Percentiles rank a stretch among this genome's conserved stretches.
Evolutionary conservation across 768 basidiomycete genomes (phyloP).

Genomic region (Tubosaeta sp.): DNA sequence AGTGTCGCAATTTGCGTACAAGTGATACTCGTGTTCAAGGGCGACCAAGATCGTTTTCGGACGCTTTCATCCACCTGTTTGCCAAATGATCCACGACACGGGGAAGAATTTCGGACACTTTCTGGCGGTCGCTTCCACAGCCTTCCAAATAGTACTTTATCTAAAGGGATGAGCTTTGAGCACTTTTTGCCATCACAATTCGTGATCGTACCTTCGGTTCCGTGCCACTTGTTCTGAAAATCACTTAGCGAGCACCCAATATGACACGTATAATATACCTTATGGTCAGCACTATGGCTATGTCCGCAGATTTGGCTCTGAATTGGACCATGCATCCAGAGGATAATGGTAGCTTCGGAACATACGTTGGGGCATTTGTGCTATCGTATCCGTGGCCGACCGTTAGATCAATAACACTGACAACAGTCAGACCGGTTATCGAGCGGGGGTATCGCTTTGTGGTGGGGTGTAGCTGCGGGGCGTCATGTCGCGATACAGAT

Average conservation of each 20-base stretch:
- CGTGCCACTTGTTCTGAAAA: conserved; percentile 75
- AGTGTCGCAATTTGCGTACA: background rate
- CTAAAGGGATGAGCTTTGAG: conserved; percentile 28
- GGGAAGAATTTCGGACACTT: conserved; percentile 48
- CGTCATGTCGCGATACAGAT: background rate
- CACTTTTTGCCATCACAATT: background rate
- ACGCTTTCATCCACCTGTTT: conserved; percentile 64
- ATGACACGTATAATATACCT: conserved; percentile 41
- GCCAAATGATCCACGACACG: conserved; percentile 58
- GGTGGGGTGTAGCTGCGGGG: conserved; percentile 16
- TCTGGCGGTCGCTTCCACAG: conserved; percentile 46
- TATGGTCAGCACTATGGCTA: conserved; percentile 62
- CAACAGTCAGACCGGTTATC: conserved; percentile 59
- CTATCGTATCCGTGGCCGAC: conserved; percentile 62
- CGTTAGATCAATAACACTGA: conserved; percentile 71
- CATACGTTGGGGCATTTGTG: conserved; percentile 59
- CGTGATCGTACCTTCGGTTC: conserved; percentile 67
- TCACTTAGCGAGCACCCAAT: background rate
- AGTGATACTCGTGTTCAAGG: conserved; percentile 20
- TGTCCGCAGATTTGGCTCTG: conserved; percentile 42
- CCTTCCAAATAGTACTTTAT: conserved; percentile 92
- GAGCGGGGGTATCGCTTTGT: conserved; percentile 49
- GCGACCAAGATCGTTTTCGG: conserved; percentile 43
- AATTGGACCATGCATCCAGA: conserved; percentile 87
- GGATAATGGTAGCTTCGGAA: conserved; percentile 63